Evolutionary conservation across 2,329 filamentous ascomycete genomes (phyloP).

Genomic region (Paramyrothecium roridum): DNA sequence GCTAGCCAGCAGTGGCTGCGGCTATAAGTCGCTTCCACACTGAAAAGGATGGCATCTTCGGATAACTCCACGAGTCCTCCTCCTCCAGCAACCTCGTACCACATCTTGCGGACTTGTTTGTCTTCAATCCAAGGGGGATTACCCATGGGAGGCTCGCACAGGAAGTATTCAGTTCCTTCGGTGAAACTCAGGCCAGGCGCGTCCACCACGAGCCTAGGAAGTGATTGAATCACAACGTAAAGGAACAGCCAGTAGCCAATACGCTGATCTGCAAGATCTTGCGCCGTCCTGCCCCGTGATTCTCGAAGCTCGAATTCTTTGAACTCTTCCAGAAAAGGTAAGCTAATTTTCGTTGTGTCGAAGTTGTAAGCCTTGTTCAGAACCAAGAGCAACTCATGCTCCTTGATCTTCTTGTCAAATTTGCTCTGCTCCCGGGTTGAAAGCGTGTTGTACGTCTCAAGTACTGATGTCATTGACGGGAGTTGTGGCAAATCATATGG

Average conservation of each 20-base stretch:
- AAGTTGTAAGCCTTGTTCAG: slow-evolving; percentile 80
- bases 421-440: slow-evolving; percentile 73
- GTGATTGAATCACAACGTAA: slow-evolving; percentile 72
- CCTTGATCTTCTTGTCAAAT: slow-evolving; percentile 69
- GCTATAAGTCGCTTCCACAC: slow-evolving; percentile 58
- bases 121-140: slow-evolving; percentile 72
- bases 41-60: slow-evolving; percentile 58
- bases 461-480: slow-evolving; percentile 64
- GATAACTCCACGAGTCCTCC: slow-evolving; percentile 56
- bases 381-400: slow-evolving; percentile 72
- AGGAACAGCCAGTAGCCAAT: slow-evolving; percentile 80
- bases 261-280: slow-evolving; percentile 68
- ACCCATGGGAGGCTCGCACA: slow-evolving; percentile 72
- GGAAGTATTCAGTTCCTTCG: slow-evolving; percentile 76
- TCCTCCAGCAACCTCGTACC: slow-evolving; percentile 71
- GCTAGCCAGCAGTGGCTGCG: slow-evolving; percentile 56
- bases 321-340: slow-evolving; percentile 68
- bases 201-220: slow-evolving; percentile 76
- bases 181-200: slow-evolving; percentile 66
- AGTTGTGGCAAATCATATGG: slow-evolving; percentile 84
- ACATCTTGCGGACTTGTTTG: slow-evolving; percentile 61
- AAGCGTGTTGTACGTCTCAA: slow-evolving; percentile 61
- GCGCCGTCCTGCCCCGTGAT: slow-evolving; percentile 58
- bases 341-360: slow-evolving; percentile 56
- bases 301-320: slow-evolving; percentile 69